Conservation (phyloP, 1,284 basidiomycete species). For the Moesziomyces sp. region DNA sequence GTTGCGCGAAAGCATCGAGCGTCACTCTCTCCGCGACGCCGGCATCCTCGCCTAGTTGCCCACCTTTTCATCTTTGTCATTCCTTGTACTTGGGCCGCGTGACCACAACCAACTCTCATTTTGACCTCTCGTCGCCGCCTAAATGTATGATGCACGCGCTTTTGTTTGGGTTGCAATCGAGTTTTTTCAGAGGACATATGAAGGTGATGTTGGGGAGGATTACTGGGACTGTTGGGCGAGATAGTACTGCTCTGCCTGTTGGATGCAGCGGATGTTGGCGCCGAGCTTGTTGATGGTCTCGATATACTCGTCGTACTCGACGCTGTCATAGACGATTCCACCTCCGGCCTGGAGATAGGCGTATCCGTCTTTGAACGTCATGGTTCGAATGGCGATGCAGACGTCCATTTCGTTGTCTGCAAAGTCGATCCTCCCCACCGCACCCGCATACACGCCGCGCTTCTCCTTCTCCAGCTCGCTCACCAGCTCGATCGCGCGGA, state of each 20-base stretch:
- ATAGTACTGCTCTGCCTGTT: constrained; percentile 77
- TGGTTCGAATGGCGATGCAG: constrained; percentile 98
- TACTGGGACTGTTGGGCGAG: constrained; percentile 15
- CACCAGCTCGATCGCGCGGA: constrained; percentile 96
- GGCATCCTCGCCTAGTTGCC: neutral
- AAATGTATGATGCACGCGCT: too few relatives aligned
- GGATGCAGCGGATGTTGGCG: constrained; percentile 85
- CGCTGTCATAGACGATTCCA: constrained; percentile 96
- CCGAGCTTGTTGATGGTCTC: constrained; percentile 96
- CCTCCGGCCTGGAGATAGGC: constrained; percentile 93
- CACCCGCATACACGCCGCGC: constrained; percentile 95
- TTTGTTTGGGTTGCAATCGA: too few relatives aligned
- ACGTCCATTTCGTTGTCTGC: constrained; percentile 95
- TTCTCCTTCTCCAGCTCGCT: constrained; percentile 87
- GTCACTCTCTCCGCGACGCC: constrained; percentile 14
- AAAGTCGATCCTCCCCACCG: constrained; percentile 96
- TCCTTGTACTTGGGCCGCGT: too few relatives aligned
- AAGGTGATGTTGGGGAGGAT: neutral
- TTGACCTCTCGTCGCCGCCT: too few relatives aligned
- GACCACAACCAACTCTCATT: too few relatives aligned
- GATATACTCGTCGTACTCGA: constrained; percentile 95
- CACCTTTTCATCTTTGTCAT: neutral
- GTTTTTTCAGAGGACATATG: neutral
- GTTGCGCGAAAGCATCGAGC: constrained; percentile 20
- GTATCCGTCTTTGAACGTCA: constrained; percentile 93